Evolutionary conservation across 352 stramenopile genomes (phyloP).

Genomic region (Paralagenidium karlingii): DNA sequence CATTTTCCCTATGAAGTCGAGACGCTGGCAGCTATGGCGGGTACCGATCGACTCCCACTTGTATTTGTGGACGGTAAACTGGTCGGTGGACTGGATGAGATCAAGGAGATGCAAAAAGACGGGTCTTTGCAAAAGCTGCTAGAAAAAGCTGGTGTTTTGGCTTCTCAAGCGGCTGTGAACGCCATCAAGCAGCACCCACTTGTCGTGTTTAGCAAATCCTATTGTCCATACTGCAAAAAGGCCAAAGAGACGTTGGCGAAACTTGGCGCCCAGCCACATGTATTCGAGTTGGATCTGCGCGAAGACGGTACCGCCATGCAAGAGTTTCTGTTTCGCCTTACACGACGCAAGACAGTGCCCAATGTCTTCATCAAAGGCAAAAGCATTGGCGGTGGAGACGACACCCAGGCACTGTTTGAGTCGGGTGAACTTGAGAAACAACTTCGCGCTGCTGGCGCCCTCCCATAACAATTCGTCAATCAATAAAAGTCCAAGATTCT

Average conservation of each 20-base stretch:
- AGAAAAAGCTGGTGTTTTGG: constrained; percentile 47
- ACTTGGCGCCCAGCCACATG: constrained; percentile 42
- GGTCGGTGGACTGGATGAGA: constrained; percentile 89
- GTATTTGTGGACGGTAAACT: constrained; percentile 93
- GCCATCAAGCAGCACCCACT: constrained; percentile 54
- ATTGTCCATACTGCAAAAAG: constrained; percentile 80
- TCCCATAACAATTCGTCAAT: too few relatives aligned
- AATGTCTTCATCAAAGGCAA: constrained; percentile 97
- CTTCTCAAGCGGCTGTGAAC: constrained; percentile 58
- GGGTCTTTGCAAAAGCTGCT: constrained; percentile 84
- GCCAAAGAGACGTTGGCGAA: constrained; percentile 51
- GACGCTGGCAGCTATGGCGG: constrained; percentile 81
- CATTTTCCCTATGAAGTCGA: constrained; percentile 62
- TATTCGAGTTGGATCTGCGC: constrained; percentile 73
- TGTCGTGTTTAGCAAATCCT: constrained; percentile 82
- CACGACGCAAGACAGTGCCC: constrained; percentile 91
- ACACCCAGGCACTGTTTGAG: constrained; percentile 76
- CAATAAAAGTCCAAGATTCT: too few relatives aligned
- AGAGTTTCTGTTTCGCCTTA: constrained; percentile 83
- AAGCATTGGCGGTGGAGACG: constrained; percentile 92
- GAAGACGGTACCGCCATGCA: constrained; percentile 88
- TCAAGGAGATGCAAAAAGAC: constrained; percentile 69
- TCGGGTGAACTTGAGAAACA: constrained; percentile 85
- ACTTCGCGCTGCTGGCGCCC: constrained; percentile 55
- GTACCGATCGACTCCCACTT: constrained; percentile 87